These are phyloP conservation scores for Rasamsonia emersonii DNA, from an alignment of 2,329 filamentous ascomycete genomes.

Conservation along the genomic window DNA sequence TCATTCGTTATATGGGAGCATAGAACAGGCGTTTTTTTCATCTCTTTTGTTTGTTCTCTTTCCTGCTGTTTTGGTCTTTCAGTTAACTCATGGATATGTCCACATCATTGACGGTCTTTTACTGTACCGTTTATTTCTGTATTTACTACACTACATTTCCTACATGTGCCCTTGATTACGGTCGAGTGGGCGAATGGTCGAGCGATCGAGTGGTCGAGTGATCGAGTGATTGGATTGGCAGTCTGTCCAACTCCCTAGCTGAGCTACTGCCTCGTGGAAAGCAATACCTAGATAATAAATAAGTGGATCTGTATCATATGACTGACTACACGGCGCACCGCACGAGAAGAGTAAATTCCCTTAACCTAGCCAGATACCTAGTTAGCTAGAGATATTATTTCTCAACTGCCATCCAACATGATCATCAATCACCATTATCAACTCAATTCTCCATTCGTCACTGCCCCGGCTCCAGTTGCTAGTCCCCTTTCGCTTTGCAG, in stretches of 20 bases:
- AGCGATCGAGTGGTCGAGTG: neutral
- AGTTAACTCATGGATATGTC: neutral
- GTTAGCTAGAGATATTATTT: neutral
- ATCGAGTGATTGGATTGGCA: neutral
- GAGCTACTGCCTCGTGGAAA: neutral
- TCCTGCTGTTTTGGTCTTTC: neutral
- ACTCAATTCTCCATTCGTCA: neutral
- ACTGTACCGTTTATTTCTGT: no score
- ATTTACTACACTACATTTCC: no score
- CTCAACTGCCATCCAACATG: neutral
- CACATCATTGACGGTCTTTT: no score
- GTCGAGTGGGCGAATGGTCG: neutral
- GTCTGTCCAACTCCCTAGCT: neutral
- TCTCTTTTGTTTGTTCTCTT: neutral
- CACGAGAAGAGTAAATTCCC: neutral
- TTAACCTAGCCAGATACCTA: neutral
- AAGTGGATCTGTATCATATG: no score
- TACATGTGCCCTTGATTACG: neutral
- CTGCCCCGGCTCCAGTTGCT: neutral
- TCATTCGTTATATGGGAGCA: slow-evolving; percentile 1
- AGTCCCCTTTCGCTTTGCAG: neutral
- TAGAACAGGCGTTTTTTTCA: neutral
- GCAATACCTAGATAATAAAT: no score
- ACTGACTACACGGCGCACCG: no score
- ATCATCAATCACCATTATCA: neutral